Conservation (phyloP, 2,329 filamentous ascomycete genomes). For the Bipolaris oryzae region DNA sequence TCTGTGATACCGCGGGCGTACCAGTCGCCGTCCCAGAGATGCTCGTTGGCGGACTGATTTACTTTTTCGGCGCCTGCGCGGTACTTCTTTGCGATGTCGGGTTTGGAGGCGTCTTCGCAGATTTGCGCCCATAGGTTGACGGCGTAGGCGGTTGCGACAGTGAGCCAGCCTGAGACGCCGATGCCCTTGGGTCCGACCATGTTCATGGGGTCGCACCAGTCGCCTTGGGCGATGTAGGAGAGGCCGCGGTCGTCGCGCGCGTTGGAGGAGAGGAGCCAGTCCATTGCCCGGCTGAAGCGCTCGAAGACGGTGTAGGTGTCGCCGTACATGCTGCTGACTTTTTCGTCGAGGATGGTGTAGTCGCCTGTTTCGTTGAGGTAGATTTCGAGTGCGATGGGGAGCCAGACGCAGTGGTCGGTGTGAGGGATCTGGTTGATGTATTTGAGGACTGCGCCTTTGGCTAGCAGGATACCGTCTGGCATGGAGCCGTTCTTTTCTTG, state of each 20-base stretch:
- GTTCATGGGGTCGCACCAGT: slow-evolving; percentile 68
- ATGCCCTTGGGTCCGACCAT: slow-evolving; percentile 66
- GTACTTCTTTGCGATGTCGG: slow-evolving; percentile 54
- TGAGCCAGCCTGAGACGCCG: slow-evolving; percentile 65
- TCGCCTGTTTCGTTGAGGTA: slow-evolving; percentile 63
- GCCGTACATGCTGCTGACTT: slow-evolving; percentile 52
- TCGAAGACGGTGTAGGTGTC: slow-evolving; percentile 60
- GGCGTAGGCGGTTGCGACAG: slow-evolving; percentile 61
- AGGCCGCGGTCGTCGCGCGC: slow-evolving; percentile 61
- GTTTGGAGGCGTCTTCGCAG: slow-evolving; percentile 54
- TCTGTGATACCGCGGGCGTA: slow-evolving; percentile 65
- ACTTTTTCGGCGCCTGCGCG: slow-evolving; percentile 53
- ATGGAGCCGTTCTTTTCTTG: slow-evolving; percentile 63
- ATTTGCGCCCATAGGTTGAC: slow-evolving; percentile 61
- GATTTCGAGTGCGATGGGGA: slow-evolving; percentile 61
- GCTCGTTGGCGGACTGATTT: slow-evolving; percentile 58
- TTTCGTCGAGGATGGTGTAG: slow-evolving; percentile 56
- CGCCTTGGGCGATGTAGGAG: slow-evolving; percentile 64
- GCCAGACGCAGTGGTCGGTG: slow-evolving; percentile 65
- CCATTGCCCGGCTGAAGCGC: slow-evolving; percentile 62
- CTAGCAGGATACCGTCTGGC: slow-evolving; percentile 63
- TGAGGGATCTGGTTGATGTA: slow-evolving; percentile 68
- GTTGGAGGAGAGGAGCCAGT: slow-evolving; percentile 56
- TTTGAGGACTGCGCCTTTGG: slow-evolving; percentile 62
- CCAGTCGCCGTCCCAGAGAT: slow-evolving; percentile 64